Conservation (phyloP, 2,329 filamentous ascomycete species). For the Ophiostoma montium region DNA sequence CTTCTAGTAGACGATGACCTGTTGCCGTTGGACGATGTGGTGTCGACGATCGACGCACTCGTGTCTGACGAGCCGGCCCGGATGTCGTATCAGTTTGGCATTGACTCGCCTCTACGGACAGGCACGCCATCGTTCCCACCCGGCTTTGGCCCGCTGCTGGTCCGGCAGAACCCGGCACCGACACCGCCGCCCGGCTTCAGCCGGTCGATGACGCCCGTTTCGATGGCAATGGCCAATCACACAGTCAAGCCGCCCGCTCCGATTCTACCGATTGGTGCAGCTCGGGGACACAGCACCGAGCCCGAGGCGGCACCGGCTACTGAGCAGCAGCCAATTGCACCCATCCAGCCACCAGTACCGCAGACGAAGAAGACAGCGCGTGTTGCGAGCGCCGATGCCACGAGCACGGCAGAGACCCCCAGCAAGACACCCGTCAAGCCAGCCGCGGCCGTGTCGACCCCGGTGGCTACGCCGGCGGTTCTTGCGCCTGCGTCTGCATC, state of each 20-base stretch:
- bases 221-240: neutral
- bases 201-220: neutral
- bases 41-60: slow-evolving; percentile 51
- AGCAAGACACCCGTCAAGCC: neutral
- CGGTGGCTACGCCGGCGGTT: neutral
- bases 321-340: neutral
- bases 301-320: neutral
- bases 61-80: slow-evolving; percentile 41
- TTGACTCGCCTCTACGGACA: slow-evolving; percentile 19
- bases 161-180: slow-evolving; percentile 6
- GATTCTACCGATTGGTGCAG: neutral
- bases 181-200: slow-evolving; percentile 19
- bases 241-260: neutral
- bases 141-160: slow-evolving; percentile 23
- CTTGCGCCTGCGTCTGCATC: neutral
- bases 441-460: neutral
- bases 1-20: slow-evolving; percentile 43
- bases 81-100: slow-evolving; percentile 3
- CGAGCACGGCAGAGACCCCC: neutral
- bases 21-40: slow-evolving; percentile 46
- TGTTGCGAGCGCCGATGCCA: neutral
- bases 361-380: neutral
- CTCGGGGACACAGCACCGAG: neutral
- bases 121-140: slow-evolving; percentile 25
- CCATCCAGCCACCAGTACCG: neutral